Conservation (phyloP, 345 rosid genomes). For the Odontarrhena argentea region DNA sequence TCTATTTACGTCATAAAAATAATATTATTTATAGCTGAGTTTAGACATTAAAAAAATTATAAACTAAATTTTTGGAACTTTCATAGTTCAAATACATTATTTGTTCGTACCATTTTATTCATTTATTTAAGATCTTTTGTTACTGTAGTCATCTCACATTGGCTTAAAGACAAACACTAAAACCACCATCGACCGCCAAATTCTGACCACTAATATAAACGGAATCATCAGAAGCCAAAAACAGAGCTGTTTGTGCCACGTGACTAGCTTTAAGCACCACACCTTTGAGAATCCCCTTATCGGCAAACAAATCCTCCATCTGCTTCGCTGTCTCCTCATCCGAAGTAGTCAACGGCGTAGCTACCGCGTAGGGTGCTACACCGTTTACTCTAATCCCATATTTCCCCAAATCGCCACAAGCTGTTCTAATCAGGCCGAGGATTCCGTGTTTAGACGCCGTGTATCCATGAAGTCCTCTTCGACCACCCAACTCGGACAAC, state of each 20-base stretch:
- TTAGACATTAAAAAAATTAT: too few relatives aligned
- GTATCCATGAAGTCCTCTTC: constrained; percentile 62
- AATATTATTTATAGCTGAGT: too few relatives aligned
- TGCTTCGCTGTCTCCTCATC: constrained; percentile 46
- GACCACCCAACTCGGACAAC: constrained; percentile 52
- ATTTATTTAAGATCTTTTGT: too few relatives aligned
- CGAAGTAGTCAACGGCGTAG: constrained; percentile 55
- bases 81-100: too few relatives aligned
- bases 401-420: constrained; percentile 71
- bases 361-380: constrained; percentile 72
- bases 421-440: constrained; percentile 65
- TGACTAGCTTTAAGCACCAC: constrained; percentile 65
- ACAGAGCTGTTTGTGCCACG: constrained; percentile 77
- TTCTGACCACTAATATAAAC: constrained; percentile 78
- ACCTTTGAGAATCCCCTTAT: constrained; percentile 59
- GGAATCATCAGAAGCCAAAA: constrained; percentile 82
- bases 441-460: constrained; percentile 70
- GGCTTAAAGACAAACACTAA: constrained; percentile 48
- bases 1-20: too few relatives aligned
- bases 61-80: too few relatives aligned
- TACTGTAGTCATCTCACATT: not conserved
- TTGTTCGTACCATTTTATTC: too few relatives aligned
- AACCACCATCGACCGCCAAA: constrained; percentile 82
- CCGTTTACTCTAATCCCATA: constrained; percentile 85
- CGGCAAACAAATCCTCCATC: constrained; percentile 53